phyloP scores from a whole-genome alignment of 306 rosid species.

The Vigna hirtella region DNA sequence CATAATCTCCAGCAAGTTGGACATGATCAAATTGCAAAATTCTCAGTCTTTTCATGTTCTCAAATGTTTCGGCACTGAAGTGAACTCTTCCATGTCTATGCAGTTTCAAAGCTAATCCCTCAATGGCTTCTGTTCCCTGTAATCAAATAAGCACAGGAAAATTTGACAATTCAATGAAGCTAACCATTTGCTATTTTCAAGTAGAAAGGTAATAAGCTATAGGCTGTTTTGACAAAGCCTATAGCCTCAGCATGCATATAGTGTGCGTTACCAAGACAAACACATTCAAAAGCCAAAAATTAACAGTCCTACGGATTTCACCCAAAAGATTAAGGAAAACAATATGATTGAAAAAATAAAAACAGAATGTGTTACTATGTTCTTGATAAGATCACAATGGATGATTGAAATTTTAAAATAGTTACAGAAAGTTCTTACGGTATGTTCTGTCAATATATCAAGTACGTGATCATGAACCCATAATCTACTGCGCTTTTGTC shows the following conservation, averaged over 20 bases:
- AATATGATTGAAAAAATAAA: background rate
- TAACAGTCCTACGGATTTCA: background rate
- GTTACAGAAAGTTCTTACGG: background rate
- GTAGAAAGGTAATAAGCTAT: background rate
- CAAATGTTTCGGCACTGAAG: background rate
- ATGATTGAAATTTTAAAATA: background rate
- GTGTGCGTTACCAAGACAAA: too few species aligned
- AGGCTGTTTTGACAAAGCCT: background rate
- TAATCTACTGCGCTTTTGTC: constrained; percentile 12
- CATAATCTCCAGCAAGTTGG: constrained; percentile 5
- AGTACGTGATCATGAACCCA: background rate
- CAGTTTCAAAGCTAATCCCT: constrained; percentile 23
- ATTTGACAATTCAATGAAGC: too few species aligned
- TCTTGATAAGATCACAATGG: background rate
- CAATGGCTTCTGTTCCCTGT: constrained; percentile 10
- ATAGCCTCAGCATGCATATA: background rate
- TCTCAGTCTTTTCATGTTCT: background rate
- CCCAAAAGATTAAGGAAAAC: background rate
- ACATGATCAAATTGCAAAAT: constrained; percentile 4
- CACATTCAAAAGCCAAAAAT: too few species aligned
- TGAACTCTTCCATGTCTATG: background rate
- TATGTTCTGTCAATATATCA: constrained; percentile 3
- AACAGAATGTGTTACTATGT: background rate
- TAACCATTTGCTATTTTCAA: background rate
- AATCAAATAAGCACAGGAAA: too few species aligned